A percentile compares a stretch with the other conserved stretches of the same genome.
Conservation (phyloP, 106 monocot species). For the Allium cepa region DNA sequence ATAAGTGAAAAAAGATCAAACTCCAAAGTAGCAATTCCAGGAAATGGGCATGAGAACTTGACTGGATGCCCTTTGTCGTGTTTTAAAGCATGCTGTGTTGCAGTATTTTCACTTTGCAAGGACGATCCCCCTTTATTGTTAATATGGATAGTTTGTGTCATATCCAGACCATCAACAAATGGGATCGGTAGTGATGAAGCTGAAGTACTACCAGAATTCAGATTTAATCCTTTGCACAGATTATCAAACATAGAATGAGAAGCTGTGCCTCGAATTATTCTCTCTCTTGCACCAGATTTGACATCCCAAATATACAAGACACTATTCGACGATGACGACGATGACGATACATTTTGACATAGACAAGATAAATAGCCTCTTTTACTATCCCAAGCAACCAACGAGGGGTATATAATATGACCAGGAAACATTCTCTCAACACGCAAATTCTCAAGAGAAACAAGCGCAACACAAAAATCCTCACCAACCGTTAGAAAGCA, state of each 20-base stretch:
- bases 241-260: constrained; percentile 81
- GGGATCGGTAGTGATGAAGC: constrained; percentile 59
- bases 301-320: constrained; percentile 87
- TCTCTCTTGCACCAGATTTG: constrained; percentile 79
- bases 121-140: constrained; percentile 24
- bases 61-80: constrained; percentile 42
- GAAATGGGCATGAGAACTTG: constrained; percentile 70
- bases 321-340: constrained; percentile 27
- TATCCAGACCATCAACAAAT: constrained; percentile 43
- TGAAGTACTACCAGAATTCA: constrained; percentile 56
- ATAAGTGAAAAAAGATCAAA: constrained; percentile 78
- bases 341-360: constrained; percentile 36
- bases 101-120: constrained; percentile 18
- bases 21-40: constrained; percentile 64
- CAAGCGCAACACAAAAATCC: constrained; percentile 77
- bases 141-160: constrained; percentile 12
- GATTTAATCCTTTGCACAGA: constrained; percentile 64
- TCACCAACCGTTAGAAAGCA: constrained; percentile 92
- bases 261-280: constrained; percentile 65
- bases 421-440: constrained; percentile 98
- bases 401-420: constrained; percentile 63
- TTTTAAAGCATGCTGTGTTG: constrained; percentile 7
- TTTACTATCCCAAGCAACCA: constrained; percentile 81
- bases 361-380: constrained; percentile 94
- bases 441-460: constrained; percentile 66